Base-by-base conservation (phyloP, 306 rosid genomes). In the Geum urbanum region DNA sequence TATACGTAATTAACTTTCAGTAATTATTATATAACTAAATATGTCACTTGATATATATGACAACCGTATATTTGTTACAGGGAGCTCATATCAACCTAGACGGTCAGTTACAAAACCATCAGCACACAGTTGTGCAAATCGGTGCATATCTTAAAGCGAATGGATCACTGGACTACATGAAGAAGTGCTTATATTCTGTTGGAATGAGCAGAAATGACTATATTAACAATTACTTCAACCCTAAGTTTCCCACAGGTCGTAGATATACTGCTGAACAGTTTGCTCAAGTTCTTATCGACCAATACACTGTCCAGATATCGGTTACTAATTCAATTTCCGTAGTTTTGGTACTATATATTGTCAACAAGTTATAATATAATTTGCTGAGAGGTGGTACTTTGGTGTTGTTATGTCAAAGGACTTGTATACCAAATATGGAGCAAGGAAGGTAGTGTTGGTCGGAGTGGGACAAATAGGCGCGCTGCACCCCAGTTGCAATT, bases 191-290 rank as follows among this genome's bases (percentile, higher is more conserved):
- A 61, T 90, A 86, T 70, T 79, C 72, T 22, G 77, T 90, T 20
- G 68, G 49, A 22, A 79, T 87, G 9, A 94, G 96, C 3, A 79
- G 39, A 58, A 87, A 87, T 32, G 96, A 87, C 72, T 90, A 82
- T 79, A 20, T 86, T 16, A 81, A 47, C 75, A 90, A 87, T 66
- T 90, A 85, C 66, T 90, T 73, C 77, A 16, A 57, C 72, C 88
- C 94, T 20, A 27, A 47, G 27, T 47, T 37, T 75, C 67, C 72
- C 8, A 46, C 89, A 22, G 76, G 87, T 40, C 8, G 1, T 19
- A 9, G 27, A 9, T 89, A 76, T 54, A 80, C 22, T 52, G 69
- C 72, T 24, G 53, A 75, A 50, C 73, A 85, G 48, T 90, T 24
- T 75, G 78, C 87, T 27, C 43, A 54, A 8, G 60, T 45, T 76